phyloP scores from a whole-genome alignment of 768 basidiomycete species.

The Auricularia cornea region DNA sequence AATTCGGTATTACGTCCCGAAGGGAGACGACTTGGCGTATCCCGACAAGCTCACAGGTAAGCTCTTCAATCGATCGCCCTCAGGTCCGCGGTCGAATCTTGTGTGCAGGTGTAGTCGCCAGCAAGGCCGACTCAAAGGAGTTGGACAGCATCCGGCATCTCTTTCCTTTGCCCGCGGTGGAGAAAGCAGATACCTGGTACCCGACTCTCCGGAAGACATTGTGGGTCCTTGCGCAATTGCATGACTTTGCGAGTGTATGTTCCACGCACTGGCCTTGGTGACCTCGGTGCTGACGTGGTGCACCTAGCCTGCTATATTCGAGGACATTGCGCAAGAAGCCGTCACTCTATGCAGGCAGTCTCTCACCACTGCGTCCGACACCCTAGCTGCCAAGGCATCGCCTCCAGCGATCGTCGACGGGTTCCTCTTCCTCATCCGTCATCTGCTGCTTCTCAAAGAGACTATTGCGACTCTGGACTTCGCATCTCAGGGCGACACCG shows the following conservation, averaged over 20 bases:
- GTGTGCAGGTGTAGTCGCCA: slow-evolving; percentile 28
- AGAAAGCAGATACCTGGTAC: slow-evolving; percentile 83
- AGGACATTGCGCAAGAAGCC: slow-evolving; percentile 94
- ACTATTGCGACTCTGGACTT: slow-evolving; percentile 70
- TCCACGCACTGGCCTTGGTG: neutral
- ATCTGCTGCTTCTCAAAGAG: slow-evolving; percentile 88
- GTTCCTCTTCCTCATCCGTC: slow-evolving; percentile 80
- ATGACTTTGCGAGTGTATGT: slow-evolving; percentile 82
- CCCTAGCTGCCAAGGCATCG: slow-evolving; percentile 43
- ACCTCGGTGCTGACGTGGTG: slow-evolving; percentile 1
- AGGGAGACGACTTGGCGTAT: slow-evolving; percentile 74
- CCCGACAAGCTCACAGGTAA: slow-evolving; percentile 71
- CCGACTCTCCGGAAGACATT: slow-evolving; percentile 82
- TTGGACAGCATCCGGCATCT: slow-evolving; percentile 62
- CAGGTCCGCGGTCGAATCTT: too few species aligned
- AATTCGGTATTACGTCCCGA: slow-evolving; percentile 74
- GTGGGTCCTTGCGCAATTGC: slow-evolving; percentile 85
- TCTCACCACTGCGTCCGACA: slow-evolving; percentile 62
- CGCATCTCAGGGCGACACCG: slow-evolving; percentile 37
- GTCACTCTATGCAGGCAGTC: slow-evolving; percentile 76
- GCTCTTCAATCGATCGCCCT: slow-evolving; percentile 19
- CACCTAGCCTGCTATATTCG: slow-evolving; percentile 81
- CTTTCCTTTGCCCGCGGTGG: slow-evolving; percentile 60
- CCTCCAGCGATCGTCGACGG: slow-evolving; percentile 52
- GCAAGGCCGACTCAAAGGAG: slow-evolving; percentile 33